Evolutionary conservation across 495 filamentous ascomycete genomes (phyloP).

Genomic region (Lentithecium fluviatile): DNA sequence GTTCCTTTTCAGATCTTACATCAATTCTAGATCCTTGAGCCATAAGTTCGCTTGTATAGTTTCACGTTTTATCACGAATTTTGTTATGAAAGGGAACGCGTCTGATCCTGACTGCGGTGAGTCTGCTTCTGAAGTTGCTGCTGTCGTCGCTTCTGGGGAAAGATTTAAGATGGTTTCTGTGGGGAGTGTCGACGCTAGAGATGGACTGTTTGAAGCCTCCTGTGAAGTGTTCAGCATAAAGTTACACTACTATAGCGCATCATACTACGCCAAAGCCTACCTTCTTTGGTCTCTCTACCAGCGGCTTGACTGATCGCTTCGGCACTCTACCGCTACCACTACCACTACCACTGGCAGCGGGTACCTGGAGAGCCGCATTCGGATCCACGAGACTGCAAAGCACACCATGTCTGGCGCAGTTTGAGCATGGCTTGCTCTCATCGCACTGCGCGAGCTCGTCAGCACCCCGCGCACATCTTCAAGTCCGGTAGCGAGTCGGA

Average conservation of each 20-base stretch:
- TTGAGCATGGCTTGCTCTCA: background rate
- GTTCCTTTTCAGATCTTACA: slow-evolving; percentile 15
- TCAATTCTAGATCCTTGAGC: slow-evolving; percentile 33
- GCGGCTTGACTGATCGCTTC: background rate
- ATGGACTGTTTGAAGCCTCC: background rate
- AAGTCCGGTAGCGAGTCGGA: background rate
- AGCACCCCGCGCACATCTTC: background rate
- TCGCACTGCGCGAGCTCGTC: background rate
- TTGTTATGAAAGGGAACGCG: background rate
- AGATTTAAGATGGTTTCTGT: background rate
- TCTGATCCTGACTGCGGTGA: background rate
- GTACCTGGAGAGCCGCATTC: background rate
- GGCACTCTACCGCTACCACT: background rate
- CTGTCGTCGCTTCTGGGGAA: background rate
- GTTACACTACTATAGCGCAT: background rate
- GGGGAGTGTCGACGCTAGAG: background rate
- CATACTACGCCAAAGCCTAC: background rate
- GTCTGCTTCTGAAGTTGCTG: background rate
- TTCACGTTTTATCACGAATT: background rate
- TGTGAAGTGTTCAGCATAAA: background rate
- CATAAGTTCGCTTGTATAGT: slow-evolving; percentile 19
- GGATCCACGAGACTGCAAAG: background rate
- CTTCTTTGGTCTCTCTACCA: background rate
- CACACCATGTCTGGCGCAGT: background rate
- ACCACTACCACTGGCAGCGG: background rate